phyloP scores from a whole-genome alignment of 768 basidiomycete genomes.

The Amanita fuliginea region DNA sequence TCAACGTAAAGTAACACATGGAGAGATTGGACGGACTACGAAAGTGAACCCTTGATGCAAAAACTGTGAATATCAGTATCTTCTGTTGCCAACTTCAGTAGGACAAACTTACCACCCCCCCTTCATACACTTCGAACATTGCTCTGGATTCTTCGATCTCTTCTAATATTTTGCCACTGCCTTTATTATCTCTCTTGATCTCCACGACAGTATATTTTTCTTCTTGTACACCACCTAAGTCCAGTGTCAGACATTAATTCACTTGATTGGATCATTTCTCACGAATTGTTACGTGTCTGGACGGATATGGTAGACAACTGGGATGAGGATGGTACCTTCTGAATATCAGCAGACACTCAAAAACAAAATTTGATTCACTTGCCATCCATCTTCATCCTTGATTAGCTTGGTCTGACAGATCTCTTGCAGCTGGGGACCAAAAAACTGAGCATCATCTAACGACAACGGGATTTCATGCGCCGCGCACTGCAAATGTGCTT shows the following conservation, averaged over 20 bases:
- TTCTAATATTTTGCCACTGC: slow-evolving; percentile 43
- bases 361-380: slow-evolving; percentile 10
- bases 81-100: background rate
- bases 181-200: slow-evolving; percentile 25
- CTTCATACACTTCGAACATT: slow-evolving; percentile 84
- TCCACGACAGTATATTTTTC: slow-evolving; percentile 72
- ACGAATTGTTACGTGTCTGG: slow-evolving; percentile 63
- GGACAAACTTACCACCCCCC: slow-evolving; percentile 54
- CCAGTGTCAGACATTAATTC: background rate
- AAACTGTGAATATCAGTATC: slow-evolving; percentile 34
- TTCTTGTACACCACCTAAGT: slow-evolving; percentile 52
- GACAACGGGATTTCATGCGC: slow-evolving; percentile 77
- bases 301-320: slow-evolving; percentile 69
- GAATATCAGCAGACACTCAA: background rate
- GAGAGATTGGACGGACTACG: slow-evolving; percentile 36
- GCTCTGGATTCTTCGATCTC: slow-evolving; percentile 78
- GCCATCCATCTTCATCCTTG: slow-evolving; percentile 78
- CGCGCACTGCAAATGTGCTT: slow-evolving; percentile 80
- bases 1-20: background rate
- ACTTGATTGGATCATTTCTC: slow-evolving; percentile 7
- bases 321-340: slow-evolving; percentile 75
- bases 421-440: slow-evolving; percentile 48
- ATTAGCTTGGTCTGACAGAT: slow-evolving; percentile 52
- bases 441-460: slow-evolving; percentile 54
- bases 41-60: slow-evolving; percentile 82